phyloP scores from a whole-genome alignment of 140 eudicot species.

The Flaveria floridana region DNA sequence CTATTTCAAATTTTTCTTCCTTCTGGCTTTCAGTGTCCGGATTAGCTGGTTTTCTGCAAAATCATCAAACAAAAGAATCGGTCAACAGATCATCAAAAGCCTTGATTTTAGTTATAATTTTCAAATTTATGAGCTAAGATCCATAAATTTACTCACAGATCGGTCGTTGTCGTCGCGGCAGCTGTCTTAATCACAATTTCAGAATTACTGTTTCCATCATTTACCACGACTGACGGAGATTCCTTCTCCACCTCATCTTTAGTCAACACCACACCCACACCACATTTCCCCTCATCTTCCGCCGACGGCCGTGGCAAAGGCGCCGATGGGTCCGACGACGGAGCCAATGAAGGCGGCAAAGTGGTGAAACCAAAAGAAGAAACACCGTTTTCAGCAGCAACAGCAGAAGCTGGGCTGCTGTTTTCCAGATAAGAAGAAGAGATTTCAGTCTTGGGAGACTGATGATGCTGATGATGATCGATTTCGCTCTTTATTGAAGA shows the following conservation, averaged over 20 bases:
- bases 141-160: slow-evolving; percentile 44
- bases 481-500: slow-evolving; percentile 31
- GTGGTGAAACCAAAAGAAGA: slow-evolving; percentile 16
- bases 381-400: slow-evolving; percentile 47
- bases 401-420: slow-evolving; percentile 47
- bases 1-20: slow-evolving; percentile 78
- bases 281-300: slow-evolving; percentile 42
- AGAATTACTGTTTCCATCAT: slow-evolving; percentile 37
- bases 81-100: slow-evolving; percentile 7
- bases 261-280: slow-evolving; percentile 39
- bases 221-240: slow-evolving; percentile 37
- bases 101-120: not conserved
- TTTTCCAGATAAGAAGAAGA: slow-evolving; percentile 55
- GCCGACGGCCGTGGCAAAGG: slow-evolving; percentile 28
- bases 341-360: not conserved
- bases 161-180: slow-evolving; percentile 25
- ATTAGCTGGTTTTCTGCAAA: slow-evolving; percentile 40
- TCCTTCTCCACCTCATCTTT: slow-evolving; percentile 55
- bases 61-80: slow-evolving; percentile 6
- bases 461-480: slow-evolving; percentile 53
- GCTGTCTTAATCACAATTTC: slow-evolving; percentile 44
- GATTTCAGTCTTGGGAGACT: slow-evolving; percentile 50
- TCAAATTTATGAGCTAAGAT: too few species aligned
- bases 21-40: slow-evolving; percentile 40
- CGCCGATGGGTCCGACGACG: slow-evolving; percentile 15